Conservation (phyloP, 768 basidiomycete species). For the Dentipellis fragilis region DNA sequence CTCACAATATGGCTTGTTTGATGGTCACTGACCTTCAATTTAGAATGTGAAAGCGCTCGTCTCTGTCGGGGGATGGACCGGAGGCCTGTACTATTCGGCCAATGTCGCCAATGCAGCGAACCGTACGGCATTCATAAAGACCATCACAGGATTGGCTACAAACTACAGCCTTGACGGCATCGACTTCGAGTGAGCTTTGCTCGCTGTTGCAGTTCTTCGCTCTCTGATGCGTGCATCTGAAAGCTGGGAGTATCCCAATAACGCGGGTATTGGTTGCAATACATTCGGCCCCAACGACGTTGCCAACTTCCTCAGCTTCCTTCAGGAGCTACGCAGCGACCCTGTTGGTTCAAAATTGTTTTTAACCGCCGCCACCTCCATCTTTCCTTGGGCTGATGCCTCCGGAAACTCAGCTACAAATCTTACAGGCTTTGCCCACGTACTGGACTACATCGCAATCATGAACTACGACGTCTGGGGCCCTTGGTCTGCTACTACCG, state of each 20-base stretch:
- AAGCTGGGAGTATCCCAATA: slow-evolving; percentile 45
- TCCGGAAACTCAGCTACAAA: slow-evolving; percentile 1
- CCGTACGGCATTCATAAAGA: slow-evolving; percentile 5
- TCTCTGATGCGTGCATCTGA: too few species aligned
- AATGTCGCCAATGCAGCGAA: slow-evolving; percentile 4
- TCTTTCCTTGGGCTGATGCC: not conserved
- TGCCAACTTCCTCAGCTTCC: slow-evolving; percentile 65
- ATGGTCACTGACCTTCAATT: slow-evolving; percentile 16
- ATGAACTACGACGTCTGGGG: slow-evolving; percentile 15
- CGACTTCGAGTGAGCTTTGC: slow-evolving; percentile 8
- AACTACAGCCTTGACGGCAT: slow-evolving; percentile 8
- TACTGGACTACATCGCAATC: slow-evolving; percentile 11
- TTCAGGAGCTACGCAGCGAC: slow-evolving; percentile 53
- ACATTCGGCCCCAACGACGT: slow-evolving; percentile 44
- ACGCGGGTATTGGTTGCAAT: slow-evolving; percentile 62
- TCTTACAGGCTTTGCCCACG: slow-evolving; percentile 5
- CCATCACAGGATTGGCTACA: not conserved
- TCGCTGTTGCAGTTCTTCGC: slow-evolving; percentile 17
- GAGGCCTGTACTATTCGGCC: slow-evolving; percentile 7
- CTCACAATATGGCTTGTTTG: slow-evolving; percentile 23
- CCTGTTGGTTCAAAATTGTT: slow-evolving; percentile 46
- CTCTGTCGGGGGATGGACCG: slow-evolving; percentile 11
- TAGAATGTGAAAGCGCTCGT: slow-evolving; percentile 8
- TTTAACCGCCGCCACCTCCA: slow-evolving; percentile 52
- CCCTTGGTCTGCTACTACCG: not conserved